Percentiles rank a stretch among this genome's conserved stretches.
phyloP scores from a whole-genome alignment of 1,284 basidiomycete genomes.

The Puccinia coronata region DNA sequence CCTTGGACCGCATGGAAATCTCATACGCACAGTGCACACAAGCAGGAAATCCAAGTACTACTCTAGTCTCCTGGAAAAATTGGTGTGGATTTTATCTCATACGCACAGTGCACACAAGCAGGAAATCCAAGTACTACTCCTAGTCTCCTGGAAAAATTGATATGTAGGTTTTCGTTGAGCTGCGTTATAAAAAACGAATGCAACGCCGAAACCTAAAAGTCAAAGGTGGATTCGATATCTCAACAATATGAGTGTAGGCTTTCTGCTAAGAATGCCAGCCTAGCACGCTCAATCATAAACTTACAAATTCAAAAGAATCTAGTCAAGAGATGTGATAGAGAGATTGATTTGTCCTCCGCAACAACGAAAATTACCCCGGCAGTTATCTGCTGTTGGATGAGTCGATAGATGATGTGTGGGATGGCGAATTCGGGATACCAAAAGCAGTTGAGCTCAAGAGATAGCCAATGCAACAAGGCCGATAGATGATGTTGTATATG shows the following conservation, averaged over 20 bases:
- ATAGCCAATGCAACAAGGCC: no score
- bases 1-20: slow-evolving; percentile 2
- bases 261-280: background rate
- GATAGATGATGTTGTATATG: no score
- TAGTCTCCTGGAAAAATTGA: no score
- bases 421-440: no score
- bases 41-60: background rate
- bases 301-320: no score
- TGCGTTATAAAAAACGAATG: no score
- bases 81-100: background rate
- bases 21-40: background rate
- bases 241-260: background rate
- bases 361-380: background rate
- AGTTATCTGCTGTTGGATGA: no score
- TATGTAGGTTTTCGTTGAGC: no score
- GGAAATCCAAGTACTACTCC: no score
- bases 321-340: background rate
- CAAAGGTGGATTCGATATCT: background rate
- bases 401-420: no score
- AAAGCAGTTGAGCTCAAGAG: no score
- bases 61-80: background rate
- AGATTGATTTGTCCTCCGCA: background rate
- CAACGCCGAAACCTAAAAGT: background rate
- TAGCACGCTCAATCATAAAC: background rate
- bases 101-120: no score